Base-by-base conservation (phyloP, 2,329 filamentous ascomycete species). In the Pyrenochaeta sp. region DNA sequence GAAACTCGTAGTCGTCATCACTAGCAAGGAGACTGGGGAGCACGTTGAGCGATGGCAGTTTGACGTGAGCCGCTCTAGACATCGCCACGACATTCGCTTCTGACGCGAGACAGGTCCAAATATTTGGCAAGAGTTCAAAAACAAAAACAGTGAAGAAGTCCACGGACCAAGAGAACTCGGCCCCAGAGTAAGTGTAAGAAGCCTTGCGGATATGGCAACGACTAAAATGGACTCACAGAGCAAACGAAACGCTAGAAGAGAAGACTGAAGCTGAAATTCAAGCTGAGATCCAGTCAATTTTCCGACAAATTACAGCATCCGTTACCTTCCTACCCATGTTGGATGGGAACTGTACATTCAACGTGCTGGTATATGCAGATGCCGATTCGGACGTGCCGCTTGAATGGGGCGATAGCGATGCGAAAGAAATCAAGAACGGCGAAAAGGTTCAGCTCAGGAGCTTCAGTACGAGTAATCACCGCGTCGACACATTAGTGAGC, bases 11-110 rank as follows among this genome's bases (percentile, higher is more conserved):
- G 91, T 99, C 52, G 95, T 99, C 47, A 93, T 99, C 67, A 97
- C 94, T 32, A 91, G 91, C 82, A 98, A 97, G 79, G 95, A 99
- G 78, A 97, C 93, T 0, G 95, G 94, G 63, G 93, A 97, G 76
- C 91, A 97, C 78, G 88, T 99, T 44, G 95, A 99, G 82, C 85
- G 95, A 64, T 99, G 95, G 95, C 94, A 99, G 77, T 99, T 99
- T 73, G 93, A 97, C 77, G 94, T 96, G 68, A 59, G 78, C 68
- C 3, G 47, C 45, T 19, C 25, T 5, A 3, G 45, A 46, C 47
- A 25, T 55, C 52, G 81, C 75, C 73, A 78, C 55, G 71, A 80
- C 32, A 8, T 4, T 19, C 34, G 30, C 13, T 22, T 43, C 65
- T 69, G 32, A 67, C 58, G 9, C 72, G 79, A 65, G 70, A n/a